Conservation (phyloP, 2,329 filamentous ascomycete species). For the Dactylellina cionopaga region DNA sequence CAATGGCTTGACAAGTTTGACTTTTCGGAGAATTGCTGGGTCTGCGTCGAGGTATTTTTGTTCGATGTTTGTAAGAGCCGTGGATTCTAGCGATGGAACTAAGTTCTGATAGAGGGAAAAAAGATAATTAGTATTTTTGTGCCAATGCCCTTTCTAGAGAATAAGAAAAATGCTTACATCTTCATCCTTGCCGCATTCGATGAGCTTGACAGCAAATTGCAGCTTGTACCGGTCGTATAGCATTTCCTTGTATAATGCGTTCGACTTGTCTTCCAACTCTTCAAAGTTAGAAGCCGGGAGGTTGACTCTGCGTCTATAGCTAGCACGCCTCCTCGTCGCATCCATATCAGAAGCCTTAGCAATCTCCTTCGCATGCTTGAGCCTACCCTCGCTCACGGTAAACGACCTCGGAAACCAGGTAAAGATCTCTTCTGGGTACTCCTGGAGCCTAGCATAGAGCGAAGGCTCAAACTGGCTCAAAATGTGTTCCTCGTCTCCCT, state of each 20-base stretch:
- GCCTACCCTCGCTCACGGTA: slow-evolving; percentile 27
- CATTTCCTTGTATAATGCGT: slow-evolving; percentile 40
- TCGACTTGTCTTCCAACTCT: slow-evolving; percentile 1
- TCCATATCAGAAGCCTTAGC: slow-evolving; percentile 27
- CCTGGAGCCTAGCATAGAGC: slow-evolving; percentile 30
- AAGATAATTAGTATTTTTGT: background rate
- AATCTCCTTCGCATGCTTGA: slow-evolving; percentile 27
- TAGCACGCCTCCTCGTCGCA: slow-evolving; percentile 6
- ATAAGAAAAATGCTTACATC: slow-evolving; percentile 21
- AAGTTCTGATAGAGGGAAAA: slow-evolving; percentile 15
- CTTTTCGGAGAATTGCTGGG: slow-evolving; percentile 20
- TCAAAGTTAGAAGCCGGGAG: background rate
- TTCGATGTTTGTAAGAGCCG: slow-evolving; percentile 42
- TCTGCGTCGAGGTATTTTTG: slow-evolving; percentile 31
- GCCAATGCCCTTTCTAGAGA: background rate
- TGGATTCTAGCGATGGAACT: slow-evolving; percentile 32
- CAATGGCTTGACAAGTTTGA: slow-evolving; percentile 23
- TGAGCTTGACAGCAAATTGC: slow-evolving; percentile 43
- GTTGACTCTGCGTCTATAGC: background rate
- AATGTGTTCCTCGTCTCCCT: slow-evolving; percentile 9
- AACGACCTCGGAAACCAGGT: slow-evolving; percentile 45
- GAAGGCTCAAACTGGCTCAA: slow-evolving; percentile 28
- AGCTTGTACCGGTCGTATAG: slow-evolving; percentile 46
- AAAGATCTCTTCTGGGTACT: slow-evolving; percentile 47
- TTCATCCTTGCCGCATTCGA: slow-evolving; percentile 40